Conservation (phyloP, 2,329 filamentous ascomycete genomes). For the Graphium sp. region DNA sequence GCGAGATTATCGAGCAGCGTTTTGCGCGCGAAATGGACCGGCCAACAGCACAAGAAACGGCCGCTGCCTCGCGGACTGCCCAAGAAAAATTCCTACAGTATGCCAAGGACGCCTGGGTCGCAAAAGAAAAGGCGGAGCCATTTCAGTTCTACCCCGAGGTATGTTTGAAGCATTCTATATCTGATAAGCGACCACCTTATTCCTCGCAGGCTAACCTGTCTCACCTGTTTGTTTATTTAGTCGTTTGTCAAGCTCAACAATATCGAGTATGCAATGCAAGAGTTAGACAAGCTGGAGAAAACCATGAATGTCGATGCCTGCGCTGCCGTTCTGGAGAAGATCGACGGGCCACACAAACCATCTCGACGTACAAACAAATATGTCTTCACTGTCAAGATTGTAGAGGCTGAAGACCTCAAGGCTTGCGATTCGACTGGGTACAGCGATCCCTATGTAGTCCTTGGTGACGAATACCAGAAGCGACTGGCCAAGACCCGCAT, state of each 20-base stretch:
- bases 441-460: conserved; percentile 92
- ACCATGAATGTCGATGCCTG: conserved; percentile 85
- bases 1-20: conserved; percentile 71
- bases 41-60: conserved; percentile 72
- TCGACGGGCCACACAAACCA: conserved; percentile 52
- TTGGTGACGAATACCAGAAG: conserved; percentile 96
- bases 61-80: conserved; percentile 57
- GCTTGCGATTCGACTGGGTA: conserved; percentile 91
- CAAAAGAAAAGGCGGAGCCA: conserved; percentile 83
- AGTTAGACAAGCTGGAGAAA: conserved; percentile 78
- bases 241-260: conserved; percentile 98
- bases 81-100: conserved; percentile 89
- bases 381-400: conserved; percentile 96
- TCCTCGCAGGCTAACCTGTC: not conserved
- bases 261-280: conserved; percentile 83
- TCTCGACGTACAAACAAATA: conserved; percentile 64
- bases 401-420: conserved; percentile 93
- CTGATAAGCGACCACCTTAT: not conserved
- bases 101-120: conserved; percentile 84
- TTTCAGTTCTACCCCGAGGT: conserved; percentile 95
- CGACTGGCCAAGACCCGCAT: conserved; percentile 87
- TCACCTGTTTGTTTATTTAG: conserved; percentile 30
- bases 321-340: conserved; percentile 60
- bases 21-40: conserved; percentile 91
- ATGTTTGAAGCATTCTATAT: conserved; percentile 13